Evolutionary conservation across 352 stramenopile species (phyloP).

Genomic region (Phytophthora sp.): DNA sequence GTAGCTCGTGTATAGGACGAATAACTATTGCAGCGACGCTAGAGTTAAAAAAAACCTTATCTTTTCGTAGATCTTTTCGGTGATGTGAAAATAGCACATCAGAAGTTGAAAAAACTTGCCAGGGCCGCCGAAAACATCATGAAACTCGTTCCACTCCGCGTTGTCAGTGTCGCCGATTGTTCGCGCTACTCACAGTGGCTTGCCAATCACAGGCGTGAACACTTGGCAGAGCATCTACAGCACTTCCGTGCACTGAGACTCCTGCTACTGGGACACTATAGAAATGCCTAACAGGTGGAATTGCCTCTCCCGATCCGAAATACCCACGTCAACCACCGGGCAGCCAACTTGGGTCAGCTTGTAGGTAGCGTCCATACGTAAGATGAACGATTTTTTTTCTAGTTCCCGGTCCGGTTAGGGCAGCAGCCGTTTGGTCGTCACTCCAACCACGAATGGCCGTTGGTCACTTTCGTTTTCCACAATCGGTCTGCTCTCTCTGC

Average conservation of each 20-base stretch:
- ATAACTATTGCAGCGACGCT: conserved; percentile 1
- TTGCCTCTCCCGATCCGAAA: conserved; percentile 16
- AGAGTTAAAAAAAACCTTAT: not conserved
- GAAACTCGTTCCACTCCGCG: conserved; percentile 12
- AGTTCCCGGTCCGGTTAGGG: conserved; percentile 1
- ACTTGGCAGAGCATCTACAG: not conserved
- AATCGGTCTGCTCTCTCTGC: not conserved
- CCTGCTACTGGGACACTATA: no score
- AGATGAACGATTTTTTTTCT: not conserved
- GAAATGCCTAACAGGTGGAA: conserved; percentile 30
- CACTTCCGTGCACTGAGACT: not conserved
- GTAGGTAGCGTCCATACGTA: conserved; percentile 30
- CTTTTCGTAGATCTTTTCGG: conserved; percentile 36
- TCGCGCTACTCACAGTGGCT: not conserved
- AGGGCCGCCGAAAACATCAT: not conserved
- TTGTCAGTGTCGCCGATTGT: conserved; percentile 24
- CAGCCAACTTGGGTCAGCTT: conserved; percentile 18
- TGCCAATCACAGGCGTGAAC: not conserved
- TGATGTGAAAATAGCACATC: conserved; percentile 43
- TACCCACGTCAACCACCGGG: conserved; percentile 14
- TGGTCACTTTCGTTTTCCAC: not conserved
- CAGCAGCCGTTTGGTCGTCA: conserved; percentile 5
- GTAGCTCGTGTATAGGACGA: conserved; percentile 21
- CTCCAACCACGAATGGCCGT: not conserved
- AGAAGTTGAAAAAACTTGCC: not conserved